Evolutionary conservation across 1,139 yeast genomes (phyloP).

Genomic region (Candida sp.): DNA sequence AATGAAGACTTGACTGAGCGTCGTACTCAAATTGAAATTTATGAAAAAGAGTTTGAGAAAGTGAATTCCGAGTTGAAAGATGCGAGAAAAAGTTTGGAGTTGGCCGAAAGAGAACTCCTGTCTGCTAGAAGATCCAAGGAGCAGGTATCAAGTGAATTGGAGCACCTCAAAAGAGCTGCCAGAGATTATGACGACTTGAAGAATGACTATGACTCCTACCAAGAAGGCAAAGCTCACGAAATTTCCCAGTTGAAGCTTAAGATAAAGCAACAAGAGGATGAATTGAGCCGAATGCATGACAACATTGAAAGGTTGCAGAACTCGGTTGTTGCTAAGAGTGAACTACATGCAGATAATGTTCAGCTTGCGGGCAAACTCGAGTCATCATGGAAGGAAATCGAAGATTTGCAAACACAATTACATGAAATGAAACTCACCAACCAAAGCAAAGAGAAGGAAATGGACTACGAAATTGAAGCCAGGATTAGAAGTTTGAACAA

Average conservation of each 20-base stretch:
- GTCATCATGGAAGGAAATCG: slow-evolving; percentile 3
- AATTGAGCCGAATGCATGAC: neutral
- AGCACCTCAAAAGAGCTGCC: neutral
- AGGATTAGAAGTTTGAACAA: slow-evolving; percentile 1
- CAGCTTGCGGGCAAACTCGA: slow-evolving; percentile 2
- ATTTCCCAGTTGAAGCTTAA: neutral
- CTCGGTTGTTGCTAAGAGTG: neutral
- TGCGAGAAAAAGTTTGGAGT: neutral
- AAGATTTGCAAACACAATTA: slow-evolving; percentile 4
- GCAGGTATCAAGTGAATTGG: neutral
- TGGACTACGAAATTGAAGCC: slow-evolving; percentile 1
- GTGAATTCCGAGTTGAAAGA: slow-evolving; percentile 7
- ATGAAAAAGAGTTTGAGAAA: slow-evolving; percentile 11
- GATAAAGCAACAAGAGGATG: neutral
- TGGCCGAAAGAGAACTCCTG: neutral
- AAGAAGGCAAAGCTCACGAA: neutral
- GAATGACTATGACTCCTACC: neutral
- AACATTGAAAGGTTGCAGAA: neutral
- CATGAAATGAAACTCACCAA: slow-evolving; percentile 3
- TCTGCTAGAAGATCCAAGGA: neutral
- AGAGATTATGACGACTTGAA: neutral
- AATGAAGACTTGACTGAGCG: neutral
- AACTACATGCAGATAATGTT: slow-evolving; percentile 2
- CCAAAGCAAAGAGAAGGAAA: neutral
- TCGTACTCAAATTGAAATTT: slow-evolving; percentile 6